Evolutionary conservation across 2,329 filamentous ascomycete genomes (phyloP), one percentile per base, ranked within the genome.

Genomic region (Furcasterigmium sp.): DNA sequence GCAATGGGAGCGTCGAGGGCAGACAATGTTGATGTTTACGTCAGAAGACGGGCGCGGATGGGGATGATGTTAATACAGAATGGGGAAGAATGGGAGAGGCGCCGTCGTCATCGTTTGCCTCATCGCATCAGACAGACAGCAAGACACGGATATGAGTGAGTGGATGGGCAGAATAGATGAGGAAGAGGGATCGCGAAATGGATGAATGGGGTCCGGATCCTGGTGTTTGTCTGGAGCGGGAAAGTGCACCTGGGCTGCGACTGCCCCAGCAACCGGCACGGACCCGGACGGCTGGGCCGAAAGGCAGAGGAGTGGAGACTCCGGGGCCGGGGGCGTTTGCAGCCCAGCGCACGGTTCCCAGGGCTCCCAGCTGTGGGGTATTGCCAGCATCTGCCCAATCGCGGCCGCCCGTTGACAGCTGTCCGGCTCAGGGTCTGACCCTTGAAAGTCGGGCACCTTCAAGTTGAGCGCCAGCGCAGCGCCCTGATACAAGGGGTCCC

Each of bases 21-120:
- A 26, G 23, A 7, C 23, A 26, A 26, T 11, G 23, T 7, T 26
- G 23, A 26, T 26, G 23, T n/a, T n/a, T n/a, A n/a, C n/a, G n/a
- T n/a, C n/a, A n/a, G n/a, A n/a, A n/a, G n/a, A n/a, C n/a, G n/a
- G n/a, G n/a, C n/a, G n/a, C 29, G 29, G 13, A 32, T n/a, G 29
- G 29, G 13, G 13, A 23, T 20, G 43, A 34, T 45, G 47, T 40
- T 41, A 45, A 45, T 42, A 45, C 42, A 43, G 32, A 9, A 17
- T 14, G 30, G 37, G 44, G 43, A 15, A 35, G 30, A 45, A 42
- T 28, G 36, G 25, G 36, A 38, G 19, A n/a, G 23, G 20, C 19
- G 18, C 32, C 25, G 36, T 23, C 20, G 36, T 23, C 20, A 19
- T 35, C 32, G 32, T 9, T 17, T 7, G 15, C 32, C 32, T 35